phyloP scores from a whole-genome alignment of 1,284 basidiomycete genomes.

The Wallemia ichthyophaga region DNA sequence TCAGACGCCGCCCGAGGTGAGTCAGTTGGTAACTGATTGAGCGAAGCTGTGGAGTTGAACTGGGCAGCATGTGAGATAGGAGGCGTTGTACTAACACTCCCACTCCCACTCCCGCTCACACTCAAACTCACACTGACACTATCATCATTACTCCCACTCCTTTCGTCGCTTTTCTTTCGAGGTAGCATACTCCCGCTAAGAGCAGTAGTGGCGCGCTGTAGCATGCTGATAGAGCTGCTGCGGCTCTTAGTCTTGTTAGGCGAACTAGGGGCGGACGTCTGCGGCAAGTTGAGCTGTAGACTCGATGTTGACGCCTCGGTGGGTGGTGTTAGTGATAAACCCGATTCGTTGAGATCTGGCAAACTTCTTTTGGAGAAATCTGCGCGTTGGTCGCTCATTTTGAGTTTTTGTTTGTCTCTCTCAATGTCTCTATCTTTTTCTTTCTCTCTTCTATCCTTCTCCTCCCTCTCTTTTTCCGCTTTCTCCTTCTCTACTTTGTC shows the following conservation, averaged over 20 bases:
- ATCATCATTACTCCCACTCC: conserved; percentile 1
- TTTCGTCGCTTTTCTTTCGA: conserved; percentile 26
- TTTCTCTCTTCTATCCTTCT: conserved; percentile 3
- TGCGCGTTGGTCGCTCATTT: not conserved
- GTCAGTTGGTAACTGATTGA: no score
- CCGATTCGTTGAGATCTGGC: not conserved
- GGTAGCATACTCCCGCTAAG: conserved; percentile 47
- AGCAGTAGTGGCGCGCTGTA: conserved; percentile 65
- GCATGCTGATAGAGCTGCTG: conserved; percentile 63
- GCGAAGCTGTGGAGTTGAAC: no score
- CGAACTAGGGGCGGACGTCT: conserved; percentile 7
- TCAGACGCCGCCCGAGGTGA: no score
- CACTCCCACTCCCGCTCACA: no score
- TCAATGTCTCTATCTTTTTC: no score
- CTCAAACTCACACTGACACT: no score
- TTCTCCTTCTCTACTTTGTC: conserved; percentile 14
- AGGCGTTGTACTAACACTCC: no score
- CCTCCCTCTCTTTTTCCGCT: conserved; percentile 7
- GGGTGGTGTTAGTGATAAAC: not conserved
- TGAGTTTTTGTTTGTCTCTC: no score
- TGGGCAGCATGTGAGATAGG: no score
- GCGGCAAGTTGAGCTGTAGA: conserved; percentile 7
- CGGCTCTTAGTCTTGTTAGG: conserved; percentile 24
- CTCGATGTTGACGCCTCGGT: conserved; percentile 3
- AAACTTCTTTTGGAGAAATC: not conserved